Conservation (phyloP, 2,329 filamentous ascomycete genomes). For the Aureobasidium sp. region DNA sequence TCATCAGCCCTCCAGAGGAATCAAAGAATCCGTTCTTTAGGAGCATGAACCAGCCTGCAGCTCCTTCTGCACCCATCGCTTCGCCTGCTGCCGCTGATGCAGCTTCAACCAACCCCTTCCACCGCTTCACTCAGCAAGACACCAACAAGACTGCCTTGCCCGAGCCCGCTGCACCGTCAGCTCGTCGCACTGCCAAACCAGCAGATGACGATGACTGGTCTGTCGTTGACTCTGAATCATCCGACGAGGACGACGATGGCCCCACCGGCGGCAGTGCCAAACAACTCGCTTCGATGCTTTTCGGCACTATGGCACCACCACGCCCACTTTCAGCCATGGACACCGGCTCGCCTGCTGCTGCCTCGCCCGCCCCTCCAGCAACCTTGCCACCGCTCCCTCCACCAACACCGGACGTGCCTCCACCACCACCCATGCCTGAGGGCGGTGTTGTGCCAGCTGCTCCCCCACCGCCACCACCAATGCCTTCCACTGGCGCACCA, state of each 20-base stretch:
- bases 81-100: constrained; percentile 36
- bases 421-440: constrained; percentile 27
- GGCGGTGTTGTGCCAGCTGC: constrained; percentile 19
- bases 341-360: constrained; percentile 31
- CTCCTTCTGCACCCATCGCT: constrained; percentile 27
- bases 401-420: constrained; percentile 35
- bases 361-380: constrained; percentile 39
- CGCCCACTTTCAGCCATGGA: constrained; percentile 78
- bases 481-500: constrained; percentile 36
- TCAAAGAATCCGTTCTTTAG: constrained; percentile 94
- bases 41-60: constrained; percentile 62
- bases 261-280: constrained; percentile 79
- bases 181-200: constrained; percentile 50
- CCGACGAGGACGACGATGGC: constrained; percentile 67
- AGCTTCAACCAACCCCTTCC: constrained; percentile 91
- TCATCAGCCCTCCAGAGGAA: constrained; percentile 54
- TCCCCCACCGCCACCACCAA: constrained; percentile 42
- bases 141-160: constrained; percentile 41
- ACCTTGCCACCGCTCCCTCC: constrained; percentile 25
- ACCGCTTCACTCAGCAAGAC: constrained; percentile 66
- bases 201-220: constrained; percentile 71
- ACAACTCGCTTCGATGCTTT: constrained; percentile 87
- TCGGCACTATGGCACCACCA: constrained; percentile 93
- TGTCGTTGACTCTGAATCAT: constrained; percentile 64
- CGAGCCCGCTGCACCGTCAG: constrained; percentile 38